phyloP scores from a whole-genome alignment of 1,139 yeast species.

The Blastobotrys arbuscula region DNA sequence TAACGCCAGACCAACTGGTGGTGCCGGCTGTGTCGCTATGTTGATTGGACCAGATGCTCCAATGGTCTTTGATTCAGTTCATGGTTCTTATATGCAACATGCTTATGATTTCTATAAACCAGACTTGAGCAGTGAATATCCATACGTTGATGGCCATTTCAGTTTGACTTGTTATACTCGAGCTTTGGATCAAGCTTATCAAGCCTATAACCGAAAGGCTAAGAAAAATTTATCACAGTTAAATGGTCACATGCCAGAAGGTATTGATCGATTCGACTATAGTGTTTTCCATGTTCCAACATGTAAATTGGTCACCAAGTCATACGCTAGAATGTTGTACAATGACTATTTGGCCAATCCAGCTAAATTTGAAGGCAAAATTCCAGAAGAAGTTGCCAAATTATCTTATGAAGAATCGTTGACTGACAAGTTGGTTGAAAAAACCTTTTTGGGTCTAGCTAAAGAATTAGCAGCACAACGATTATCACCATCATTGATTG shows the following conservation, averaged over 20 bases:
- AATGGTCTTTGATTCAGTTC: conserved; percentile 77
- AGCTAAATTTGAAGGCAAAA: conserved; percentile 38
- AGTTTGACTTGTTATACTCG: conserved; percentile 90
- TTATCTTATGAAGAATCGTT: conserved; percentile 74
- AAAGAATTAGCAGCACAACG: conserved; percentile 65
- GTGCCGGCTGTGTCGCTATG: conserved; percentile 96
- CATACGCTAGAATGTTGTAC: conserved; percentile 87
- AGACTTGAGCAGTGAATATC: conserved; percentile 93
- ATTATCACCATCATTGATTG: conserved; percentile 74
- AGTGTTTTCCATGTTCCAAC: conserved; percentile 98
- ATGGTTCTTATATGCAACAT: conserved; percentile 93
- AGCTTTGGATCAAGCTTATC: conserved; percentile 86
- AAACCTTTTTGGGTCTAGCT: conserved; percentile 73
- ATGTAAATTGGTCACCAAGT: conserved; percentile 89
- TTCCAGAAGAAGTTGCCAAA: conserved; percentile 61
- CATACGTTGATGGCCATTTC: conserved; percentile 96
- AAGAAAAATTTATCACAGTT: conserved; percentile 35
- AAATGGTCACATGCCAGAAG: conserved; percentile 37
- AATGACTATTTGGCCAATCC: conserved; percentile 78
- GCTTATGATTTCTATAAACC: conserved; percentile 99
- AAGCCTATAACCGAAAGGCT: conserved; percentile 74
- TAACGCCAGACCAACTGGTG: conserved; percentile 99
- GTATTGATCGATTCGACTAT: conserved; percentile 74
- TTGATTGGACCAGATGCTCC: conserved; percentile 98
- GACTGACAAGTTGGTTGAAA: conserved; percentile 76